Evolutionary conservation across 371 early-diverging fungal genomes (phyloP).

Genomic region (Mortierella sp.): DNA sequence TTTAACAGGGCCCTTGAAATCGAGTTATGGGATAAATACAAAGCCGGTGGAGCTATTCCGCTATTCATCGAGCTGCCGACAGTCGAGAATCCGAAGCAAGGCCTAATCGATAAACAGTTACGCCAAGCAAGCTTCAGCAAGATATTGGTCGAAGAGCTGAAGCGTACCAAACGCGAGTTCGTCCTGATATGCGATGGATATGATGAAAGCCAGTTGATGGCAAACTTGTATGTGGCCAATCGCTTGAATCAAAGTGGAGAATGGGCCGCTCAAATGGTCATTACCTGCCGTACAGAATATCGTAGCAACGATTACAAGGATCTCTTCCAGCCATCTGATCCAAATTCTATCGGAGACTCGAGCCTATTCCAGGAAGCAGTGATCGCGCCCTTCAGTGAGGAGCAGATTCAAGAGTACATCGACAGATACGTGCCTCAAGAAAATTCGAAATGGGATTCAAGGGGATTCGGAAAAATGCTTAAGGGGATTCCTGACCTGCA

Average conservation of each 20-base stretch:
- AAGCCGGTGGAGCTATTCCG: neutral
- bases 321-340: no score
- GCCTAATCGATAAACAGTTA: constrained; percentile 6
- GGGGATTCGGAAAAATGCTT: no score
- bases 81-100: neutral
- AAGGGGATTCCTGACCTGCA: neutral
- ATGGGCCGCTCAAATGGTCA: constrained; percentile 7
- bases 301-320: neutral
- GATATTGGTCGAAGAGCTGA: constrained; percentile 1
- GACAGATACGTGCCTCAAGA: neutral
- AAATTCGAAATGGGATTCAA: neutral
- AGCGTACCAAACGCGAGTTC: neutral
- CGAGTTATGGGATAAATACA: constrained; percentile 1
- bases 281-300: constrained; percentile 13
- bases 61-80: constrained; percentile 4
- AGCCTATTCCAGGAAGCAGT: constrained; percentile 14
- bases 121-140: neutral
- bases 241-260: neutral
- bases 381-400: constrained; percentile 1
- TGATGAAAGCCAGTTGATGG: constrained; percentile 5
- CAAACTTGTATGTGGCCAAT: constrained; percentile 2
- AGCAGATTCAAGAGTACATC: neutral
- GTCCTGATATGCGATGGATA: no score
- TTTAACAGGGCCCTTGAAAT: no score
- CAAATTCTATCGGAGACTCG: no score